These are phyloP conservation scores for Batkoa obscura DNA, from an alignment of 371 early-diverging fungal genomes.

Conservation along the genomic window DNA sequence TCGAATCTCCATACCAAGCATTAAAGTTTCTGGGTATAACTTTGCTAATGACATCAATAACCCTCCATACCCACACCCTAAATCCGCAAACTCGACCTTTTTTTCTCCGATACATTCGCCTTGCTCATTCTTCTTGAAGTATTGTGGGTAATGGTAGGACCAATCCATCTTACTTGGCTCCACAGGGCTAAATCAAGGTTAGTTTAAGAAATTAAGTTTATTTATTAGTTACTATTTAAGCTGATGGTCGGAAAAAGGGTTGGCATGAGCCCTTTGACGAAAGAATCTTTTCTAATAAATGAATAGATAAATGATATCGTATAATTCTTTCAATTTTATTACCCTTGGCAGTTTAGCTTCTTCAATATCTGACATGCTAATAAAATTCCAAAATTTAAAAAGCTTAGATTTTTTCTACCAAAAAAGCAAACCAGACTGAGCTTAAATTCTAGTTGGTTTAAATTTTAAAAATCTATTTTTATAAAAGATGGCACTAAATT, in stretches of 20 bases:
- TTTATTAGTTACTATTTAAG: slow-evolving; percentile 56
- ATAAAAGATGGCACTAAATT: not conserved
- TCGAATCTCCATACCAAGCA: slow-evolving; percentile 98
- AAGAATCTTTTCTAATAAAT: slow-evolving; percentile 59
- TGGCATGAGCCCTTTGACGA: slow-evolving; percentile 96
- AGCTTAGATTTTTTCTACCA: too few species aligned
- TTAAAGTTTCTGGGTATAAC: slow-evolving; percentile 70
- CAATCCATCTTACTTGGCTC: slow-evolving; percentile 77
- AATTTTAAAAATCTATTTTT: too few species aligned
- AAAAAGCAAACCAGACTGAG: too few species aligned
- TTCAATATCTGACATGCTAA: too few species aligned
- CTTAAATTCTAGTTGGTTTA: too few species aligned
- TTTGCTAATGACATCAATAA: slow-evolving; percentile 78
- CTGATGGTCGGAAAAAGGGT: slow-evolving; percentile 90
- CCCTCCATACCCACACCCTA: slow-evolving; percentile 99
- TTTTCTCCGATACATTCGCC: slow-evolving; percentile 16
- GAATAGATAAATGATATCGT: not conserved
- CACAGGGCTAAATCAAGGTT: slow-evolving; percentile 37
- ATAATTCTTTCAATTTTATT: not conserved
- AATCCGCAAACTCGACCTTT: slow-evolving; percentile 89
- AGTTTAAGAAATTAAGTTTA: not conserved
- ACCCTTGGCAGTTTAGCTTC: not conserved
- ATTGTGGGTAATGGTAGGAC: slow-evolving; percentile 67
- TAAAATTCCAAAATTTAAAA: too few species aligned
- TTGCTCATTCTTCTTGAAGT: slow-evolving; percentile 31